phyloP scores from a whole-genome alignment of 2,329 filamentous ascomycete species.

The Microdochium bolleyi region DNA sequence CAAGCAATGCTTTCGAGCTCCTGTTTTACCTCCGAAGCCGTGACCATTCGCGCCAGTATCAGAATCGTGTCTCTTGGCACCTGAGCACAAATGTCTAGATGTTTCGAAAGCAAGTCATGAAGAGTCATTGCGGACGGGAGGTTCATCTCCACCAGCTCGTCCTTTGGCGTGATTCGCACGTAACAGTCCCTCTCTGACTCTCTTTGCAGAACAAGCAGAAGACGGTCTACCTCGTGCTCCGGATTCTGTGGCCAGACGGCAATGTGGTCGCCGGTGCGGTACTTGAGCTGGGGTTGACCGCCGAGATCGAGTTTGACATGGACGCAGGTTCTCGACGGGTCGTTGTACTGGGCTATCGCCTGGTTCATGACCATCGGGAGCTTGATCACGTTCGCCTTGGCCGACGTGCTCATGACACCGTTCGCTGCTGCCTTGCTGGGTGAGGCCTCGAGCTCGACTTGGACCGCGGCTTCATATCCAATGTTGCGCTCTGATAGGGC shows the following conservation, averaged over 20 bases:
- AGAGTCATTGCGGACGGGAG: not conserved
- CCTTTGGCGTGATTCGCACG: conserved; percentile 2
- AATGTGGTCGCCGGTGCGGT: conserved; percentile 30
- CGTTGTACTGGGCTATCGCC: conserved; percentile 12
- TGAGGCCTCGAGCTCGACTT: conserved; percentile 7
- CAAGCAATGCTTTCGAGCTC: not conserved
- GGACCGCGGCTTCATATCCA: conserved; percentile 11
- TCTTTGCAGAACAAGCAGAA: not conserved
- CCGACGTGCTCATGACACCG: not conserved
- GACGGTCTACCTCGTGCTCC: conserved; percentile 13
- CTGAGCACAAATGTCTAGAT: not conserved
- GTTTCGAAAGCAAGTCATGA: not conserved
- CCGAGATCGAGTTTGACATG: conserved; percentile 28
- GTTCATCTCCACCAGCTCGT: not conserved
- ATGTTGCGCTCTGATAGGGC: conserved; percentile 11
- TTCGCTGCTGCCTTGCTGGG: conserved; percentile 3
- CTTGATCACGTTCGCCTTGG: not conserved
- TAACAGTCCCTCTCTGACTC: conserved; percentile 4
- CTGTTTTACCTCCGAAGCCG: not conserved
- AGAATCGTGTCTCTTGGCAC: not conserved
- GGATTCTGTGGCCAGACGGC: conserved; percentile 28
- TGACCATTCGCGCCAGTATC: not conserved
- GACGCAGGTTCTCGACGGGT: conserved; percentile 18
- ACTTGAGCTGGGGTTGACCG: conserved; percentile 17
- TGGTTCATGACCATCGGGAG: conserved; percentile 3